These are phyloP conservation scores for Pestalotiopsis sp. DNA, from an alignment of 2,329 filamentous ascomycete genomes.

Conservation along the genomic window DNA sequence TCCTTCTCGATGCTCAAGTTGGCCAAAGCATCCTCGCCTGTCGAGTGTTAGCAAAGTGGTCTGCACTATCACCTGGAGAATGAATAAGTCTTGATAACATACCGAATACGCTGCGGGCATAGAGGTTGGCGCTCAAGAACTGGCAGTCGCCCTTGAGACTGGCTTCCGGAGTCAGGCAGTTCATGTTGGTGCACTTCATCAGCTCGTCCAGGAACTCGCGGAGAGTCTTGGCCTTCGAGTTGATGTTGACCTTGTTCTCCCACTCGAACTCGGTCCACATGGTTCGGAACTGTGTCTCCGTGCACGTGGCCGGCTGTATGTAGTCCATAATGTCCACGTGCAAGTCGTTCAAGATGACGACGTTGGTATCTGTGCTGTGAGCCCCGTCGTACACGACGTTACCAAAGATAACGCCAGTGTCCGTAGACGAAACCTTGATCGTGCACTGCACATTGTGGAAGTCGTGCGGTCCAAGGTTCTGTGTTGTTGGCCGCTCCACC, in stretches of 20 bases:
- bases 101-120: conserved; percentile 98
- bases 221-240: conserved; percentile 90
- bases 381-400: conserved; percentile 97
- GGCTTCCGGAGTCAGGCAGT: conserved; percentile 92
- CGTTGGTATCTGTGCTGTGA: conserved; percentile 89
- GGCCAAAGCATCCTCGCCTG: conserved; percentile 96
- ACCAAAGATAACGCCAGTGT: conserved; percentile 97
- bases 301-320: conserved; percentile 95
- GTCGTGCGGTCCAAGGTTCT: conserved; percentile 92
- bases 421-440: conserved; percentile 97
- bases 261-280: conserved; percentile 99
- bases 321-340: conserved; percentile 99
- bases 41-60: neutral
- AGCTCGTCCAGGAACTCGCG: conserved; percentile 91
- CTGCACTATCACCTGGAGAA: neutral
- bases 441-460: conserved; percentile 99
- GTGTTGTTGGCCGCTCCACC: conserved; percentile 92
- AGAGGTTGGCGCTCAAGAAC: conserved; percentile 95
- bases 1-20: conserved; percentile 98
- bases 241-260: conserved; percentile 99
- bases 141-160: conserved; percentile 97
- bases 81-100: conserved; percentile 49
- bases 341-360: conserved; percentile 96
- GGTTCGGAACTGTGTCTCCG: conserved; percentile 97
- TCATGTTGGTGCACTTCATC: conserved; percentile 99